These are phyloP conservation scores for Zymoseptoria brevis DNA, from an alignment of 2,329 filamentous ascomycete genomes.

Conservation along the genomic window DNA sequence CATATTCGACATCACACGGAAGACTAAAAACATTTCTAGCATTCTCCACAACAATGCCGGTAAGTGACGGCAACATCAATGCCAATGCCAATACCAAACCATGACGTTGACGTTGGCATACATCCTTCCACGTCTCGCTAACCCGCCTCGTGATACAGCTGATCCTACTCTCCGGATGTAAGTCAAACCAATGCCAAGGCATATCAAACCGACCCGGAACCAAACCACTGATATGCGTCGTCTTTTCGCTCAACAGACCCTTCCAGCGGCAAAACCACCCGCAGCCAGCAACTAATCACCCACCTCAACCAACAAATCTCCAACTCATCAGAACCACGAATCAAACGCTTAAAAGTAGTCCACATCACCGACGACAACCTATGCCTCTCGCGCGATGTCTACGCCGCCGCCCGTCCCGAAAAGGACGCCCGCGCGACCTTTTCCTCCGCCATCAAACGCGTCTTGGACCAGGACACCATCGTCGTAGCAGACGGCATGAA, in stretches of 20 bases:
- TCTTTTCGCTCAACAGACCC: constrained; percentile 33
- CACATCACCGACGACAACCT: constrained; percentile 67
- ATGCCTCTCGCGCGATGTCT: constrained; percentile 61
- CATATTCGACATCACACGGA: neutral
- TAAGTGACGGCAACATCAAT: neutral
- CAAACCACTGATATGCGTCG: neutral
- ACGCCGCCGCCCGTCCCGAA: constrained; percentile 69
- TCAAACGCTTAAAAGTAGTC: constrained; percentile 55
- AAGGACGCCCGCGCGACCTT: constrained; percentile 73
- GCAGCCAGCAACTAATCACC: constrained; percentile 54
- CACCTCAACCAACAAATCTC: constrained; percentile 55
- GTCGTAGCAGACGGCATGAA: constrained; percentile 74
- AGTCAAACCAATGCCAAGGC: neutral
- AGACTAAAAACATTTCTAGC: neutral
- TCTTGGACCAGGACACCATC: constrained; percentile 63
- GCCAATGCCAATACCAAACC: too few species aligned
- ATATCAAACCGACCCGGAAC: neutral
- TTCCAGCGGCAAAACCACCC: constrained; percentile 55
- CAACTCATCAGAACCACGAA: constrained; percentile 38
- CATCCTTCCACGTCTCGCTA: neutral
- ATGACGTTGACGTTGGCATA: neutral
- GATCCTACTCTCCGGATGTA: constrained; percentile 35
- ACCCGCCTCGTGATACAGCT: constrained; percentile 36
- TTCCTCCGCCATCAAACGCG: constrained; percentile 70
- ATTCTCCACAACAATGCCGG: neutral